These are phyloP conservation scores for Lonicera japonica DNA, from an alignment of 129 eudicot genomes.

Conservation along the genomic window DNA sequence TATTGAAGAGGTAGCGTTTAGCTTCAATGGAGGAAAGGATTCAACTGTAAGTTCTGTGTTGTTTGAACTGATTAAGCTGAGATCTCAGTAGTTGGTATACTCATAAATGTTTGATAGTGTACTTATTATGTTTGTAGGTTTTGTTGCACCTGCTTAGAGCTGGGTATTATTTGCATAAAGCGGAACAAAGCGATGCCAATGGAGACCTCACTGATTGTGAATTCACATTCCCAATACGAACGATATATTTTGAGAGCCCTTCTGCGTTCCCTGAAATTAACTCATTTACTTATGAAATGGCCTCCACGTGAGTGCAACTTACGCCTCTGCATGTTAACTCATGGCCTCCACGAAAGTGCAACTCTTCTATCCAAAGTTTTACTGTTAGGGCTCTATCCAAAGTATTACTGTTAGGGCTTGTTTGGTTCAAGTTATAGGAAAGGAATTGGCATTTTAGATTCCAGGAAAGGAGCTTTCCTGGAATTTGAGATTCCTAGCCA, in stretches of 20 bases:
- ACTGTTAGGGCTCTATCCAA: no score
- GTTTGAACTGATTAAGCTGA: not conserved
- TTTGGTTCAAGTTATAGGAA: no score
- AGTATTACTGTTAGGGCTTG: no score
- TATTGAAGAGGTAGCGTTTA: slow-evolving; percentile 87
- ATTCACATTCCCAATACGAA: slow-evolving; percentile 57
- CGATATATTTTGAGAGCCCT: slow-evolving; percentile 80
- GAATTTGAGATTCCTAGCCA: no score
- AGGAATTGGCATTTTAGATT: no score
- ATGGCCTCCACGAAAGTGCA: no score
- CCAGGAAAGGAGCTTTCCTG: no score
- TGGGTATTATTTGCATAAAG: slow-evolving; percentile 67
- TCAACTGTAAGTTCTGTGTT: slow-evolving; percentile 70
- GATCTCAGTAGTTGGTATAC: not conserved
- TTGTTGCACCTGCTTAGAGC: slow-evolving; percentile 84
- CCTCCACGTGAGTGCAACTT: slow-evolving; percentile 41
- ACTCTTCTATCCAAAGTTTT: no score
- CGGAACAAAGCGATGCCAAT: slow-evolving; percentile 27
- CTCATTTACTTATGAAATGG: slow-evolving; percentile 82
- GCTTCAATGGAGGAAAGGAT: slow-evolving; percentile 99
- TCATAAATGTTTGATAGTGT: not conserved
- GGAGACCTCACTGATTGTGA: slow-evolving; percentile 32
- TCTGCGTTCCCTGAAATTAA: slow-evolving; percentile 84
- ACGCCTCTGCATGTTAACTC: no score
- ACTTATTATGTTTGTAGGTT: slow-evolving; percentile 41